Conservation (phyloP, 2,329 filamentous ascomycete genomes). For the Neoascochyta sp. region DNA sequence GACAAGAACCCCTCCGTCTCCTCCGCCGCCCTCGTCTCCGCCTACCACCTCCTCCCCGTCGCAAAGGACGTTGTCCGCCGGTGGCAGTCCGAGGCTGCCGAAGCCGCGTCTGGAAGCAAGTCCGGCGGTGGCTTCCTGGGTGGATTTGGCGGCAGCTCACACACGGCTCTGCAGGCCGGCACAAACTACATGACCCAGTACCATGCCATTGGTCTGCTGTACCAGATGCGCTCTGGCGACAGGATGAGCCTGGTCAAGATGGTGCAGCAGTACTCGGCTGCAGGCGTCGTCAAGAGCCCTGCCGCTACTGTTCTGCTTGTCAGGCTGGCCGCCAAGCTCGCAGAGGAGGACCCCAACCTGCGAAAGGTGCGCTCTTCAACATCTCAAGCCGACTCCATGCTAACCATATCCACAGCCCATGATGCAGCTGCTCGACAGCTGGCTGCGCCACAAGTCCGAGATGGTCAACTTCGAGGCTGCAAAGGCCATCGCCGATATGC, state of each 20-base stretch:
- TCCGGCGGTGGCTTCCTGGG: constrained; percentile 86
- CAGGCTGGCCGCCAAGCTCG: constrained; percentile 84
- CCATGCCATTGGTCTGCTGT: constrained; percentile 93
- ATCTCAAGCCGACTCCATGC: not conserved
- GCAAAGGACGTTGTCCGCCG: constrained; percentile 91
- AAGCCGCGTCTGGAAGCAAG: constrained; percentile 87
- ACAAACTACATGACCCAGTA: constrained; percentile 98
- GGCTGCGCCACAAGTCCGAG: constrained; percentile 97
- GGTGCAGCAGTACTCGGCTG: constrained; percentile 96
- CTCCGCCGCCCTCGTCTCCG: constrained; percentile 91
- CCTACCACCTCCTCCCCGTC: constrained; percentile 95
- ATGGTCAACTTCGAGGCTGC: constrained; percentile 92
- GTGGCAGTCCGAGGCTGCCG: constrained; percentile 98
- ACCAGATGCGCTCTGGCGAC: constrained; percentile 96
- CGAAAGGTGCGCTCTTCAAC: constrained; percentile 51
- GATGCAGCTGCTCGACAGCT: constrained; percentile 94
- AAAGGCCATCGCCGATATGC: constrained; percentile 94
- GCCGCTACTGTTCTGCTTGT: constrained; percentile 91
- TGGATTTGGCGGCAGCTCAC: constrained; percentile 78
- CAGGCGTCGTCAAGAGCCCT: constrained; percentile 91
- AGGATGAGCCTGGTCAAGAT: constrained; percentile 99
- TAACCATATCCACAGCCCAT: constrained; percentile 58
- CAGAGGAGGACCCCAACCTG: constrained; percentile 84
- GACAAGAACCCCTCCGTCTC: constrained; percentile 98
- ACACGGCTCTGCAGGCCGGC: constrained; percentile 64